Percentiles rank a stretch among this genome's conserved stretches.
Conservation (phyloP, 805 yeast genomes). For the Lipomyces kockii region DNA sequence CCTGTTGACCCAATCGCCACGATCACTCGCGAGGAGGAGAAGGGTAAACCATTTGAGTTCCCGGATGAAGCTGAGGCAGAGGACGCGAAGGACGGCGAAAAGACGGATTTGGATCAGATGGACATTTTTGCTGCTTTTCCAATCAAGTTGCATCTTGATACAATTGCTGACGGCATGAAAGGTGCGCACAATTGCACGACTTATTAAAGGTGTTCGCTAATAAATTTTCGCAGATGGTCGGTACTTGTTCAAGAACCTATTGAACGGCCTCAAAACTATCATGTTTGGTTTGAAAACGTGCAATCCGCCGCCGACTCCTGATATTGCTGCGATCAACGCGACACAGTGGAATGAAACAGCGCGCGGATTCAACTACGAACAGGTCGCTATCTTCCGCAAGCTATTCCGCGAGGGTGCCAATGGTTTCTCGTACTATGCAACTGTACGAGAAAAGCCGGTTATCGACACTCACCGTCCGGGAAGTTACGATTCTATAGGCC, state of each 20-base stretch:
- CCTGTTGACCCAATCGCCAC: constrained; percentile 32
- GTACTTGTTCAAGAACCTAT: constrained; percentile 80
- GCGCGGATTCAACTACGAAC: constrained; percentile 80
- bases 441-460: constrained; percentile 41
- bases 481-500: constrained; percentile 66
- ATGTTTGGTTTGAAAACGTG: constrained; percentile 87
- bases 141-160: constrained; percentile 58
- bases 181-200: constrained; percentile 8
- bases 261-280: constrained; percentile 88
- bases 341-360: constrained; percentile 85
- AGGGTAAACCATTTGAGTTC: constrained; percentile 37
- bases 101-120: constrained; percentile 48
- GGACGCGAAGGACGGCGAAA: constrained; percentile 12
- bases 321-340: constrained; percentile 54
- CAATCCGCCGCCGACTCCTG: constrained; percentile 72
- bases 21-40: constrained; percentile 32
- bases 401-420: constrained; percentile 83
- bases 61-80: constrained; percentile 27
- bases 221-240: constrained; percentile 76
- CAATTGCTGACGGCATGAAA: constrained; percentile 58
- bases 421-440: constrained; percentile 78
- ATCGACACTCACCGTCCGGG: constrained; percentile 45
- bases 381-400: constrained; percentile 72
- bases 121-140: constrained; percentile 56
- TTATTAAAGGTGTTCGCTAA: neutral